Base-by-base conservation (phyloP, 2,329 filamentous ascomycete species). In the Aspergillus terreus region DNA sequence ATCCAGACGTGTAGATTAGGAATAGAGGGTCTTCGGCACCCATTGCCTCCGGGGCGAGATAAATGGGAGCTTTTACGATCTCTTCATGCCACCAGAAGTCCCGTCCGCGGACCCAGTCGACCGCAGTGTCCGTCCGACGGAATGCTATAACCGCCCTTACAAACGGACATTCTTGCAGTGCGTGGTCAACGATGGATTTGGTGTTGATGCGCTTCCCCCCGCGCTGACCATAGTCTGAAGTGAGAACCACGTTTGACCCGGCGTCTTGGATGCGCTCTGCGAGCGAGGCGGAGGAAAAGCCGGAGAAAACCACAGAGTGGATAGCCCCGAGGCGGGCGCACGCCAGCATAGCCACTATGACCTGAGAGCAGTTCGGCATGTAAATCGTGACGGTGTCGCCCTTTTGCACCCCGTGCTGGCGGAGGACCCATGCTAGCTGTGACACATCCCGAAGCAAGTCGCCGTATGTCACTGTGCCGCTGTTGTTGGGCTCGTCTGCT, bases 261-360 rank as follows among this genome's bases (percentile, higher is more conserved):
- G 87, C 91, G 69, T 96, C 92, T 54, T 91, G 79, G 65, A 96
- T 90, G 64, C 92, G 90, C 73, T 96, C 92, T 58, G 90, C 86
- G 44, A 97, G 82, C 3, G 92, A 96, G 72, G 95, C 90, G 51
- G 92, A 86, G 17, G 91, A 95, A 80, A 97, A 97, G 48, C 92
- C 92, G 46, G 91, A 92, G 67, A 96, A 97, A 57, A 97, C 86
- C 50, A 97, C 91, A 0, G 92, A 96, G 81, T 97, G 92, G 4
- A 96, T 82, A 40, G 92, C 92, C 49, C 92, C 92, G 62, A 96
- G 94, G 67, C 92, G 88, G 44, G 84, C 76, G 72, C 90, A 92
- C 52, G 92, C 92, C 50, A 97, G 80, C 71, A 96, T 87, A 4
- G 27, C 27, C 6, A 30, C 27, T 4, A 30, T 30, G 10, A 30